Conservation (phyloP, 495 filamentous ascomycete genomes). For the Pyronema domesticum region DNA sequence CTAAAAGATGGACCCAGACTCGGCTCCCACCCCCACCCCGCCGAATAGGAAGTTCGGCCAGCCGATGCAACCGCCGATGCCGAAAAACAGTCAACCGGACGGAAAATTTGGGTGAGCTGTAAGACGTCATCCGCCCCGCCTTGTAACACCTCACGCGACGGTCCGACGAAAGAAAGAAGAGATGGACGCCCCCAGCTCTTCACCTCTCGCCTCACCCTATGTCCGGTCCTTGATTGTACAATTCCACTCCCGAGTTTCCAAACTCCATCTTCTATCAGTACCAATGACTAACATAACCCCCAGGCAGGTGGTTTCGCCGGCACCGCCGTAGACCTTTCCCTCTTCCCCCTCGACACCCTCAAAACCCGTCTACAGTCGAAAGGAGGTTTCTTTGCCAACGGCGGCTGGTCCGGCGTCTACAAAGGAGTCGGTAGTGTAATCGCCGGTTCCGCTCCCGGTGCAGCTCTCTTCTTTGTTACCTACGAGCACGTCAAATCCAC, state of each 20-base stretch:
- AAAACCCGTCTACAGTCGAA: slow-evolving; percentile 86
- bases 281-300: not conserved
- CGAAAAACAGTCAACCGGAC: too few relatives aligned
- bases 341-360: slow-evolving; percentile 81
- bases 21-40: too few relatives aligned
- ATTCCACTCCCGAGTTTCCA: not conserved
- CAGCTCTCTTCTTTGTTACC: slow-evolving; percentile 93
- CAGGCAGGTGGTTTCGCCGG: slow-evolving; percentile 61
- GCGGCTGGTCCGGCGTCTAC: slow-evolving; percentile 59
- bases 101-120: not conserved
- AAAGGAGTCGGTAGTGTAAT: slow-evolving; percentile 49
- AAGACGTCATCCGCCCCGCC: not conserved
- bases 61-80: too few relatives aligned
- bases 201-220: slow-evolving; percentile 28
- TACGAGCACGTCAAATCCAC: slow-evolving; percentile 67
- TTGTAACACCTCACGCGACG: not conserved
- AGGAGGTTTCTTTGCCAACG: slow-evolving; percentile 55
- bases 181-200: not conserved
- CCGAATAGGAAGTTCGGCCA: too few relatives aligned
- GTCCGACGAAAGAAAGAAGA: not conserved
- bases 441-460: slow-evolving; percentile 90
- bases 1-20: too few relatives aligned
- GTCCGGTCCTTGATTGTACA: slow-evolving; percentile 31
- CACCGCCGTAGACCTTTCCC: slow-evolving; percentile 75
- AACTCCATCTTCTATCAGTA: not conserved